Evolutionary conservation across 352 stramenopile genomes (phyloP).

Genomic region (Phytopythium chamaehyphon): DNA sequence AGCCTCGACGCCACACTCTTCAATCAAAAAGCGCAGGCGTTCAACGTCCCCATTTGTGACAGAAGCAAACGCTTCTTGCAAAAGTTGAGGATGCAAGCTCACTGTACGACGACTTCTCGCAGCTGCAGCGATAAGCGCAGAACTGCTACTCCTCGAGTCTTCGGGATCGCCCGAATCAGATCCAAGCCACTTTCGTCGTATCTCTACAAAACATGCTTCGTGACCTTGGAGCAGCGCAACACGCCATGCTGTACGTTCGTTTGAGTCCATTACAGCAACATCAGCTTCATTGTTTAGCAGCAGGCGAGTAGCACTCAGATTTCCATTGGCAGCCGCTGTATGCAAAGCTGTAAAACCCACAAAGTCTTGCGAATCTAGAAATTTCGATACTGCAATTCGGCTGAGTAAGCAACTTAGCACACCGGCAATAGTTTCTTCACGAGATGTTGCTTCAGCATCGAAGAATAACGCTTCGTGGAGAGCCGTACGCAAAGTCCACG

Average conservation of each 20-base stretch:
- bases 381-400: constrained; percentile 15
- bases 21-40: constrained; percentile 26
- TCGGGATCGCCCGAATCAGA: not conserved
- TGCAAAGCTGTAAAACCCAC: constrained; percentile 60
- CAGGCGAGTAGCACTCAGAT: constrained; percentile 28
- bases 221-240: constrained; percentile 48
- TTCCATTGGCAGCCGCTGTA: constrained; percentile 39
- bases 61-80: constrained; percentile 19
- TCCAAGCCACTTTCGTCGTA: constrained; percentile 52
- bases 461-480: constrained; percentile 46
- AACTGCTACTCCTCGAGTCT: constrained; percentile 5
- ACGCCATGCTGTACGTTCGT: constrained; percentile 52
- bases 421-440: constrained; percentile 21
- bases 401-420: constrained; percentile 28
- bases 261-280: constrained; percentile 32
- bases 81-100: constrained; percentile 35
- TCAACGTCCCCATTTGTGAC: constrained; percentile 19
- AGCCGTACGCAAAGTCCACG: constrained; percentile 36
- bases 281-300: constrained; percentile 48
- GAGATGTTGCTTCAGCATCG: constrained; percentile 3
- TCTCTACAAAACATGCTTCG: constrained; percentile 59
- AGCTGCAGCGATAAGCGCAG: constrained; percentile 11
- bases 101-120: constrained; percentile 1
- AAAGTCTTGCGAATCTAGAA: constrained; percentile 47
- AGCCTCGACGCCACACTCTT: constrained; percentile 30